Evolutionary conservation across 768 basidiomycete genomes (phyloP), one percentile per base, ranked within the genome.

Genomic region (Rhodotorula toruloides): DNA sequence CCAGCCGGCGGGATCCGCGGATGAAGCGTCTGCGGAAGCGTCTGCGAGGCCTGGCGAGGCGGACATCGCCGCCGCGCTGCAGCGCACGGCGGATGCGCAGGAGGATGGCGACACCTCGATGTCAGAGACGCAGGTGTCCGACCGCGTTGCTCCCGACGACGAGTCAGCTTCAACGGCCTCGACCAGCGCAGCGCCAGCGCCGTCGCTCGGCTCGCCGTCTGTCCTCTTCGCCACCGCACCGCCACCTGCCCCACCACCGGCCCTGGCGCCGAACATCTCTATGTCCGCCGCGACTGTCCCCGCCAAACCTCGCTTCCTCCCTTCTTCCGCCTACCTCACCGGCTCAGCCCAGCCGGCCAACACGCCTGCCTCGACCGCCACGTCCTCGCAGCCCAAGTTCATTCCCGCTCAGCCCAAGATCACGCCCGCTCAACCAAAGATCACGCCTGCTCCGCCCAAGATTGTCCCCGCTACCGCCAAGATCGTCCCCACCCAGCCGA

Each of bases 321-420:
- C 59, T 7, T 60, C 59, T 16, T 27, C 50, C 29, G 49, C 59
- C 5, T 60, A 29, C n/a, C 16, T 31, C 59, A 21, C 59, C 31
- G 49, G 40, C 58, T 32, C 39, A 2, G 31, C 25, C 4, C 44
- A 32, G 25, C 56, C 32, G 21, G 44, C 58, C 11, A 27, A n/a
- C 32, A 34, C 44, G 17, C 22, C 31, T 44, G 11, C 27, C 25
- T 5, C 54, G 2, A 17, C 29, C 27, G 16, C 54, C 53, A 54
- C 37, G 1, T 40, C 54, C 14, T 13, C 53, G 25, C 16, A 27
- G 9, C 39, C 57, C 44, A 46, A 46, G 25, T 58, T 58, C 46
- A 37, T 47, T 9, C 57, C 57, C 34, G 57, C 57, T 16, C 27
- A 27, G 32, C 25, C 34, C 17, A 58, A 58, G 21, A 8, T 27